Evolutionary conservation across 2,329 filamentous ascomycete species (phyloP).

Genomic region (Fusarium floridanum): DNA sequence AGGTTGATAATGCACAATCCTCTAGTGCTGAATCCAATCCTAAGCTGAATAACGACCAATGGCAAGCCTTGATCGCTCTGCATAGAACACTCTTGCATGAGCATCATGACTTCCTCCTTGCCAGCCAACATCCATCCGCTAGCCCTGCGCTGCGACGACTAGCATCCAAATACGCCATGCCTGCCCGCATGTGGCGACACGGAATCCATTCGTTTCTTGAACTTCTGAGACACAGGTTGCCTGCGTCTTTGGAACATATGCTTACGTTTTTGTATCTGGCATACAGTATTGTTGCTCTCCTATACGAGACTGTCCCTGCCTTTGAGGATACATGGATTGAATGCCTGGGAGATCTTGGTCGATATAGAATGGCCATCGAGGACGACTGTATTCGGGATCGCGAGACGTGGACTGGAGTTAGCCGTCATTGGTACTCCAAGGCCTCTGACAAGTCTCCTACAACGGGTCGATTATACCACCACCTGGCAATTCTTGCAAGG

Average conservation of each 20-base stretch:
- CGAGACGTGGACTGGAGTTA: conserved; percentile 85
- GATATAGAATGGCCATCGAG: conserved; percentile 92
- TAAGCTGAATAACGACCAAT: conserved; percentile 75
- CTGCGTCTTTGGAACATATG: conserved; percentile 88
- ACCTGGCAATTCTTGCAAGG: conserved; percentile 82
- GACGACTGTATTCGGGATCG: conserved; percentile 81
- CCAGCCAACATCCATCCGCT: conserved; percentile 86
- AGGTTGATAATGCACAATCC: conserved; percentile 77
- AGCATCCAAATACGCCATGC: conserved; percentile 89
- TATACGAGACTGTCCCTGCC: conserved; percentile 85
- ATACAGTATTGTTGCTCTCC: conserved; percentile 88
- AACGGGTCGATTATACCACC: conserved; percentile 86
- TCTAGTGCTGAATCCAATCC: conserved; percentile 57
- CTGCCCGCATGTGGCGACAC: conserved; percentile 92
- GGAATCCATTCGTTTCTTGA: conserved; percentile 91
- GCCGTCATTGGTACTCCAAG: conserved; percentile 85
- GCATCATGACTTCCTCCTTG: conserved; percentile 88
- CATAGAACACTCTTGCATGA: conserved; percentile 86
- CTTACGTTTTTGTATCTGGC: conserved; percentile 89
- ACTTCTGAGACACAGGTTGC: conserved; percentile 78
- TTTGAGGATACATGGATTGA: conserved; percentile 96
- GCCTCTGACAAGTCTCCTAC: conserved; percentile 82
- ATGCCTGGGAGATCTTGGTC: conserved; percentile 86
- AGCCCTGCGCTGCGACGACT: conserved; percentile 75
- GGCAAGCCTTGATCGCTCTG: conserved; percentile 85